A percentile compares a stretch with the other conserved stretches of the same genome.
Conservation (phyloP, 306 rosid species). For the Comarum palustre region DNA sequence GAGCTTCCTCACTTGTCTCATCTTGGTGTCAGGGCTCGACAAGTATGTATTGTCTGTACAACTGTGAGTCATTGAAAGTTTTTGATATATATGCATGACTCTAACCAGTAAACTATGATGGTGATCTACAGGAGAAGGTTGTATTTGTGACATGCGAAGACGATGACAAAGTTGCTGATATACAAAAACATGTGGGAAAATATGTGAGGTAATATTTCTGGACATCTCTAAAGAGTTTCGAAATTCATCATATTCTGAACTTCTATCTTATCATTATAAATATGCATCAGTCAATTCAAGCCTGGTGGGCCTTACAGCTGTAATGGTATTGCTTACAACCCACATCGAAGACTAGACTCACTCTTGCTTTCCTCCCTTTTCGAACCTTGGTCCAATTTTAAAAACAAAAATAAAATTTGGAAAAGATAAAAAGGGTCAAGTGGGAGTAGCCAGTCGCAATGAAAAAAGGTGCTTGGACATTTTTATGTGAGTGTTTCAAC, state of each 20-base stretch:
- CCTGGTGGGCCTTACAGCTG: background rate
- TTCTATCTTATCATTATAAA: conserved; percentile 19
- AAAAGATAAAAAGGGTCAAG: background rate
- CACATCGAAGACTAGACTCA: background rate
- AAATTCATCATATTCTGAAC: conserved; percentile 15
- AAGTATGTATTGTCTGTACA: conserved; percentile 51
- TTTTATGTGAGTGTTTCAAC: background rate
- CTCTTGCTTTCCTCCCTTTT: background rate
- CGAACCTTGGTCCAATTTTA: background rate
- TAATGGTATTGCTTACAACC: background rate
- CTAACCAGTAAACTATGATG: conserved; percentile 18
- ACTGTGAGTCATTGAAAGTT: background rate
- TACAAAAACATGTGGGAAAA: conserved; percentile 53
- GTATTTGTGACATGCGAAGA: conserved; percentile 94
- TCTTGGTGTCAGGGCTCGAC: conserved; percentile 97
- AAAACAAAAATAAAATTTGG: background rate
- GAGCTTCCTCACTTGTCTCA: conserved; percentile 99
- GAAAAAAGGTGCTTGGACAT: background rate
- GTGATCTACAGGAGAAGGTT: conserved; percentile 76
- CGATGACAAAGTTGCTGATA: conserved; percentile 57
- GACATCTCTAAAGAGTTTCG: background rate
- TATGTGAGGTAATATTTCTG: conserved; percentile 53
- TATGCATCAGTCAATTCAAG: conserved; percentile 9
- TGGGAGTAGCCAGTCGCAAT: background rate
- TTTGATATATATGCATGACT: conserved; percentile 12